These are phyloP conservation scores for Wallacemonas rigidus DNA, from an alignment of 208 protist species.

Conservation along the genomic window DNA sequence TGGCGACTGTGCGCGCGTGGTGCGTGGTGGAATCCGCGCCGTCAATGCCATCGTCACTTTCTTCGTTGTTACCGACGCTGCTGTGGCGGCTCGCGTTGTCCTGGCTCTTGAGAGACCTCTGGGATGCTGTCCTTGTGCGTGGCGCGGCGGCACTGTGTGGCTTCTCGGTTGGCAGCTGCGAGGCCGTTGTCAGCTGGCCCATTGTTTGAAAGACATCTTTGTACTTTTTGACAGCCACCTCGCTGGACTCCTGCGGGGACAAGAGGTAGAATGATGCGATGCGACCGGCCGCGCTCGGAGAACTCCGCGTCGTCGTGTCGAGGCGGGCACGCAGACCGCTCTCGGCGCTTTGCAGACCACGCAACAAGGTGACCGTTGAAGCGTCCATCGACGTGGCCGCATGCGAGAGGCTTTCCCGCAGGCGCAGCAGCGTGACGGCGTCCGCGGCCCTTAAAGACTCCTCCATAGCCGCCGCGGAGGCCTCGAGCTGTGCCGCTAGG, in stretches of 20 bases:
- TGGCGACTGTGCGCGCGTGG: background rate
- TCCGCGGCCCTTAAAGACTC: slow-evolving; percentile 12
- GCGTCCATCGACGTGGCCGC: slow-evolving; percentile 24
- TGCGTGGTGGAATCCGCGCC: background rate
- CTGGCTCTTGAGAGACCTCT: background rate
- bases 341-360: slow-evolving; percentile 2
- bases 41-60: background rate
- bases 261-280: slow-evolving; percentile 39
- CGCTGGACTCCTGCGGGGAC: slow-evolving; percentile 27
- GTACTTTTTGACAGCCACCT: slow-evolving; percentile 26
- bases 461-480: slow-evolving; percentile 16
- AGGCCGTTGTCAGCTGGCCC: slow-evolving; percentile 23
- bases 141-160: background rate
- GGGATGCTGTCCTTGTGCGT: too few relatives aligned
- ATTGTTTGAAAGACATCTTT: slow-evolving; percentile 27
- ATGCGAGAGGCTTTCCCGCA: background rate
- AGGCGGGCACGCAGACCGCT: slow-evolving; percentile 19
- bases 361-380: slow-evolving; percentile 9
- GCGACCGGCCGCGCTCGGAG: slow-evolving; percentile 14
- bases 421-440: slow-evolving; percentile 18
- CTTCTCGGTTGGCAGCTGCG: slow-evolving; percentile 12
- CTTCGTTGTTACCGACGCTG: background rate
- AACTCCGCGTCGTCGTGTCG: background rate
- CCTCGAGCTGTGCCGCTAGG: slow-evolving; percentile 10
- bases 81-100: background rate